These are phyloP conservation scores for Boletus huronensis DNA, from an alignment of 768 basidiomycete genomes.

Conservation along the genomic window DNA sequence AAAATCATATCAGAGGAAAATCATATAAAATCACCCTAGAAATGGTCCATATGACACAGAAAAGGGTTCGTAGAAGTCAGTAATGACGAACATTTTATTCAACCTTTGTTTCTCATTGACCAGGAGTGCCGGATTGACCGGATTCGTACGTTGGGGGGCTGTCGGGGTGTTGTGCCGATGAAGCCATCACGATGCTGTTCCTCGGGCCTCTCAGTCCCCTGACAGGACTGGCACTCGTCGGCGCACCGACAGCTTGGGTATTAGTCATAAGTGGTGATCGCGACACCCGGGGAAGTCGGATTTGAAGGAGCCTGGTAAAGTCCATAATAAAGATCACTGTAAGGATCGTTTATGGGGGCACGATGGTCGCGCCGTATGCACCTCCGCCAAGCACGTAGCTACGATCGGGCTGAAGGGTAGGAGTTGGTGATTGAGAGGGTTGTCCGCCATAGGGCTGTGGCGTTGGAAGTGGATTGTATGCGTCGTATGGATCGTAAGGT, in stretches of 20 bases:
- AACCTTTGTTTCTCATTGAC: constrained; percentile 48
- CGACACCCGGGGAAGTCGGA: constrained; percentile 25
- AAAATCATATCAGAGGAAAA: constrained; percentile 16
- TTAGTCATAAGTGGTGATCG: constrained; percentile 39
- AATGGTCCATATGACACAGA: constrained; percentile 18
- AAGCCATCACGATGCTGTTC: constrained; percentile 19
- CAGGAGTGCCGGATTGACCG: constrained; percentile 44
- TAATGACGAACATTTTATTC: constrained; percentile 1
- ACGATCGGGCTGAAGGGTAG: constrained; percentile 38
- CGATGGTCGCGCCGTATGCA: constrained; percentile 49
- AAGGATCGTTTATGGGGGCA: constrained; percentile 36
- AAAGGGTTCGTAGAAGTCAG: neutral
- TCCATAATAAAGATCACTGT: constrained; percentile 29
- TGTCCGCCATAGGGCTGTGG: constrained; percentile 17
- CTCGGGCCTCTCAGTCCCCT: constrained; percentile 42
- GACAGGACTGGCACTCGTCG: constrained; percentile 37
- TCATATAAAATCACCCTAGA: constrained; percentile 10
- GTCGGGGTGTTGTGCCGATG: constrained; percentile 39
- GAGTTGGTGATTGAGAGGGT: constrained; percentile 15
- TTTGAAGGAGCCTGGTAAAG: constrained; percentile 18
- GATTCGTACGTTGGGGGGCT: constrained; percentile 66
- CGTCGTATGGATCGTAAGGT: constrained; percentile 50
- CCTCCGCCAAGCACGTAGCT: constrained; percentile 56
- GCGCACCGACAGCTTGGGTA: constrained; percentile 30
- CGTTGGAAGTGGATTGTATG: constrained; percentile 41